These are phyloP conservation scores for Yamadazyma conglobata DNA, from an alignment of 1,139 yeast genomes.

Conservation along the genomic window DNA sequence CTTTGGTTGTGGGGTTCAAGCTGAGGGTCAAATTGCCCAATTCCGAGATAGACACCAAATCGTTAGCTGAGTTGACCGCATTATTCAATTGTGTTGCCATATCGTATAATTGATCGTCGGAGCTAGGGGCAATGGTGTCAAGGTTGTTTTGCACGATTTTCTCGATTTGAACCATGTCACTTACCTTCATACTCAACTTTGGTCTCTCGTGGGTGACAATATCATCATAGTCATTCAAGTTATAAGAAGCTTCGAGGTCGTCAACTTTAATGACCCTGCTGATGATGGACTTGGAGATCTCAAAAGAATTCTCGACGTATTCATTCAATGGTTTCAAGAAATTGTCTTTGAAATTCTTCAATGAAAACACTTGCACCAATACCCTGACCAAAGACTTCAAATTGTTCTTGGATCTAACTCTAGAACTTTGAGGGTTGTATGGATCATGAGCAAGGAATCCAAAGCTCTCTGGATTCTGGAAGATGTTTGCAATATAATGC, in stretches of 20 bases:
- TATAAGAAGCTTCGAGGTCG: conserved; percentile 58
- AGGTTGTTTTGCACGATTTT: conserved; percentile 53
- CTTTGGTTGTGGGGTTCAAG: conserved; percentile 51
- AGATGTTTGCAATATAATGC: conserved; percentile 62
- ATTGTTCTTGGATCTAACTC: conserved; percentile 40
- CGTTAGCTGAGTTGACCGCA: conserved; percentile 36
- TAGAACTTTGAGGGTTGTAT: conserved; percentile 26
- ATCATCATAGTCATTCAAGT: conserved; percentile 67
- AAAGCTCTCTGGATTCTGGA: conserved; percentile 65
- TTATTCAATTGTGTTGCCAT: conserved; percentile 32
- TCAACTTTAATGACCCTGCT: conserved; percentile 50
- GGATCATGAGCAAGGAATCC: conserved; percentile 39
- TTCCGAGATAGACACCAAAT: conserved; percentile 40
- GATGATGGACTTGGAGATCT: conserved; percentile 43
- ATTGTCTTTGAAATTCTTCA: conserved; percentile 68
- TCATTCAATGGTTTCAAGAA: conserved; percentile 81
- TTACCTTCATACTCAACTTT: conserved; percentile 54
- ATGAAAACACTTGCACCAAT: conserved; percentile 60
- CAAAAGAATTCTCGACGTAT: conserved; percentile 52
- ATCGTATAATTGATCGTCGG: conserved; percentile 55
- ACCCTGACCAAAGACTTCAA: conserved; percentile 58
- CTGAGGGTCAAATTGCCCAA: conserved; percentile 36
- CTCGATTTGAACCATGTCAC: conserved; percentile 62
- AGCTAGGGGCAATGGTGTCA: conserved; percentile 45
- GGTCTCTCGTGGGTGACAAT: conserved; percentile 68